phyloP scores from a whole-genome alignment of 2,329 filamentous ascomycete species.

The Elsinoe ampelina region DNA sequence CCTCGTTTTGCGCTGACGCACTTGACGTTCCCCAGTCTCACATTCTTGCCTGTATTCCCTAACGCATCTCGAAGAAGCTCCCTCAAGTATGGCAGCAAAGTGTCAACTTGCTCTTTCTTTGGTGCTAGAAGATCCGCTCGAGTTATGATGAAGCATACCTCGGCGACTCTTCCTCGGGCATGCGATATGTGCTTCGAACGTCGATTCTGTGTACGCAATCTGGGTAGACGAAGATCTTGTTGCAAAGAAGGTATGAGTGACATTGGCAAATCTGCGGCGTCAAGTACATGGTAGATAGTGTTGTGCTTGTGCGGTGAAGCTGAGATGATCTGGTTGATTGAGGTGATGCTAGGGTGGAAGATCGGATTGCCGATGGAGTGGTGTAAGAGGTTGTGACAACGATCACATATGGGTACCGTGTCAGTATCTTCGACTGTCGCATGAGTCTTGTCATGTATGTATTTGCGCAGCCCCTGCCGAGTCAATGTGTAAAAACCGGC shows the following conservation, averaged over 20 bases:
- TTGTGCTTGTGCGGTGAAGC: slow-evolving; percentile 87
- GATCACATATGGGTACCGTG: slow-evolving; percentile 62
- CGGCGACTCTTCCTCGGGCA: slow-evolving; percentile 57
- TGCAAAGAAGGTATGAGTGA: slow-evolving; percentile 74
- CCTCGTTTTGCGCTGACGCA: slow-evolving; percentile 77
- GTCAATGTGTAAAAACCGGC: slow-evolving; percentile 49
- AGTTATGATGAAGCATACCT: slow-evolving; percentile 86
- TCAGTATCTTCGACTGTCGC: slow-evolving; percentile 29
- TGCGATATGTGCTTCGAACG: slow-evolving; percentile 61
- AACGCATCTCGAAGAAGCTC: slow-evolving; percentile 69
- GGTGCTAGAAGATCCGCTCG: slow-evolving; percentile 78
- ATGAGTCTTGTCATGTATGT: slow-evolving; percentile 18
- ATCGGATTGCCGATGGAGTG: slow-evolving; percentile 64
- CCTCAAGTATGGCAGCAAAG: slow-evolving; percentile 74
- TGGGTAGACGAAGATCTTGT: slow-evolving; percentile 58
- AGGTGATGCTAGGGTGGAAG: slow-evolving; percentile 68
- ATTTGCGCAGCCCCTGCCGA: slow-evolving; percentile 34
- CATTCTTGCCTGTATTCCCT: slow-evolving; percentile 54
- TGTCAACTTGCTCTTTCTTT: slow-evolving; percentile 72
- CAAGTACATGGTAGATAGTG: slow-evolving; percentile 89
- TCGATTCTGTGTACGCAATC: slow-evolving; percentile 70
- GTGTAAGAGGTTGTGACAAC: slow-evolving; percentile 75
- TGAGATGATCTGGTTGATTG: slow-evolving; percentile 72
- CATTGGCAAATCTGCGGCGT: slow-evolving; percentile 95
- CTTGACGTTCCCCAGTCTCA: slow-evolving; percentile 79